These are phyloP conservation scores for Phyllosticta capitalensis DNA, from an alignment of 2,329 filamentous ascomycete species.

Conservation along the genomic window DNA sequence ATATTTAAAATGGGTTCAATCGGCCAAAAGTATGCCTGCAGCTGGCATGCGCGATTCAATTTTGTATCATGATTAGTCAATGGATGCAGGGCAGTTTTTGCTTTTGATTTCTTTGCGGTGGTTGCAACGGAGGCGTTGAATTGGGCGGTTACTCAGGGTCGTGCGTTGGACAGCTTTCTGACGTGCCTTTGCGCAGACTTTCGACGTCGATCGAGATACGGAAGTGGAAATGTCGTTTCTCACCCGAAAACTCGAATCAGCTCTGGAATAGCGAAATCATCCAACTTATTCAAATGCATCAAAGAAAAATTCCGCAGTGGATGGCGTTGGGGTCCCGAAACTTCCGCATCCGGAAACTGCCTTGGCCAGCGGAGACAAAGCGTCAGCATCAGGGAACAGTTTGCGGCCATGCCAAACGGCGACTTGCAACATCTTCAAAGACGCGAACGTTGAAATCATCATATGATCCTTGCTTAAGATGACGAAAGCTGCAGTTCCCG, in stretches of 20 bases:
- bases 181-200: not conserved
- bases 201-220: not conserved
- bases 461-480: constrained; percentile 9
- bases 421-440: constrained; percentile 1
- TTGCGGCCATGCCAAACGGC: constrained; percentile 4
- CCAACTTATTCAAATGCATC: not conserved
- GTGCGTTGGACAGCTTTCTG: not conserved
- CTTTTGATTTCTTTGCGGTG: not conserved
- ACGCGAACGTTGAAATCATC: constrained; percentile 6
- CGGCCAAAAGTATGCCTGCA: constrained; percentile 7
- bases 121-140: not conserved
- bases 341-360: constrained; percentile 6
- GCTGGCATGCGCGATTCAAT: not conserved
- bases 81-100: not conserved
- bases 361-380: constrained; percentile 4
- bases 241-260: not conserved
- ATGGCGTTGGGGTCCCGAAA: not conserved
- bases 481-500: constrained; percentile 2
- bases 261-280: not conserved
- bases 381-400: constrained; percentile 1
- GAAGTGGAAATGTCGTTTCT: not conserved
- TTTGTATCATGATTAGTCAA: not conserved
- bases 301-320: not conserved
- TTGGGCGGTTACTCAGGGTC: not conserved
- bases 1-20: not conserved